Evolutionary conservation across 495 filamentous ascomycete genomes (phyloP).

Genomic region (Aspergillus affinis): DNA sequence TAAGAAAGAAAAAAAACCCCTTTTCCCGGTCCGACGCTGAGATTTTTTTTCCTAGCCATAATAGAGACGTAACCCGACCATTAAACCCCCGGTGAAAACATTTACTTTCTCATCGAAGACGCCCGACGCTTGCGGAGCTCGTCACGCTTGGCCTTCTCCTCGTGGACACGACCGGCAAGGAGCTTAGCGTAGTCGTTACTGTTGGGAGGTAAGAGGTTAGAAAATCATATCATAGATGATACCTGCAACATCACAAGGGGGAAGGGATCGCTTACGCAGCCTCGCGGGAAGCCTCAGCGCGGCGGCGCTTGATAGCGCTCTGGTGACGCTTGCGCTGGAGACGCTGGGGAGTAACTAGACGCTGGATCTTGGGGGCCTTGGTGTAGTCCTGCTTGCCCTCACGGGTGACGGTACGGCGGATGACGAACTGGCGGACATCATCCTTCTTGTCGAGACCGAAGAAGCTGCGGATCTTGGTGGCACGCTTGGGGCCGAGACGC

Average conservation of each 20-base stretch:
- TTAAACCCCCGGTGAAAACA: slow-evolving; percentile 37
- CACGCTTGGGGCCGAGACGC: slow-evolving; percentile 97
- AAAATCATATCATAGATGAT: slow-evolving; percentile 19
- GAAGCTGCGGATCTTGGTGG: slow-evolving; percentile 98
- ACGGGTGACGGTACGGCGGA: slow-evolving; percentile 95
- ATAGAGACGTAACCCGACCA: slow-evolving; percentile 37
- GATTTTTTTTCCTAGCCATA: slow-evolving; percentile 30
- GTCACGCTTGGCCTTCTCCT: slow-evolving; percentile 87
- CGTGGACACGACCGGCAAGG: slow-evolving; percentile 89
- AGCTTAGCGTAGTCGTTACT: slow-evolving; percentile 88
- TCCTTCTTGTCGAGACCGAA: slow-evolving; percentile 99
- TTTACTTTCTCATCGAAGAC: slow-evolving; percentile 92
- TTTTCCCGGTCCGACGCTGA: slow-evolving; percentile 24
- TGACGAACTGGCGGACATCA: slow-evolving; percentile 99
- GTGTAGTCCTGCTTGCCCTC: slow-evolving; percentile 97
- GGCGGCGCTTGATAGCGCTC: slow-evolving; percentile 95
- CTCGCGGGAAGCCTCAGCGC: slow-evolving; percentile 91
- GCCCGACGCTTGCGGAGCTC: slow-evolving; percentile 94
- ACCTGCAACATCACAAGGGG: not conserved
- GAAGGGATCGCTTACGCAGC: slow-evolving; percentile 77
- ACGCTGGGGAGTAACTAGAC: slow-evolving; percentile 98
- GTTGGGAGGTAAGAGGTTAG: slow-evolving; percentile 32
- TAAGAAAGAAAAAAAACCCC: slow-evolving; percentile 14
- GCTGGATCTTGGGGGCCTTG: slow-evolving; percentile 99
- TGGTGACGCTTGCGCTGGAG: slow-evolving; percentile 99